A percentile compares a stretch with the other conserved stretches of the same genome.
phyloP scores from a whole-genome alignment of 345 rosid genomes.

The Linum usitatissimum region DNA sequence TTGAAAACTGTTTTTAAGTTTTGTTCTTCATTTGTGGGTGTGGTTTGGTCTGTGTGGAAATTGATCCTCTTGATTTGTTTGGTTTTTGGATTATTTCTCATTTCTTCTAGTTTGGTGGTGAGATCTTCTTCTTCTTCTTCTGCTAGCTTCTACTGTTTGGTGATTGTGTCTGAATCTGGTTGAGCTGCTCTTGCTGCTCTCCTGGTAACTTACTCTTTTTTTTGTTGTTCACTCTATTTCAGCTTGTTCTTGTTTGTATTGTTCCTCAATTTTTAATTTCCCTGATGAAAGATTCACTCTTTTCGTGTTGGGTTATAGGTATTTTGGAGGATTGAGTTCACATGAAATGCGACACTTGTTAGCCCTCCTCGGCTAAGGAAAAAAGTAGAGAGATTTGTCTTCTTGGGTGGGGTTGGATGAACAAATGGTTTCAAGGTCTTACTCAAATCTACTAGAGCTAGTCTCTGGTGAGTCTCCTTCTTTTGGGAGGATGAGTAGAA shows the following conservation, averaged over 20 bases:
- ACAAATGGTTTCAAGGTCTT: background rate
- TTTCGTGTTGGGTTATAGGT: background rate
- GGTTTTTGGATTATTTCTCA: background rate
- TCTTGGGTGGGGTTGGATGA: background rate
- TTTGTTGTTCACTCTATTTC: background rate
- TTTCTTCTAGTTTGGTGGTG: background rate
- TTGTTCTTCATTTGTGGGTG: background rate
- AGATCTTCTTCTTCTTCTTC: background rate
- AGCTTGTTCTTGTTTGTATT: background rate
- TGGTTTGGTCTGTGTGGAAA: too few species aligned
- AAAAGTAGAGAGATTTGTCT: background rate
- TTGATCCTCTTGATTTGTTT: too few species aligned
- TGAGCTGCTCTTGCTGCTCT: background rate
- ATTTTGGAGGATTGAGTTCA: background rate
- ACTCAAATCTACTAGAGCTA: background rate
- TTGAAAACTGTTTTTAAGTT: too few species aligned
- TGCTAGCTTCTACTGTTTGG: background rate
- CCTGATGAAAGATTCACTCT: background rate
- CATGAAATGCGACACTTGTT: background rate
- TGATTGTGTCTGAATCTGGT: background rate
- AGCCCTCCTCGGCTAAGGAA: background rate
- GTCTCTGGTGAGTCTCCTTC: background rate
- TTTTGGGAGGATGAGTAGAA: background rate
- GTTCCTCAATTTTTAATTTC: background rate
- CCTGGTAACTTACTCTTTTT: background rate